Conservation (phyloP, 176 grass and related monocot genomes). For the Triticum turgidum region DNA sequence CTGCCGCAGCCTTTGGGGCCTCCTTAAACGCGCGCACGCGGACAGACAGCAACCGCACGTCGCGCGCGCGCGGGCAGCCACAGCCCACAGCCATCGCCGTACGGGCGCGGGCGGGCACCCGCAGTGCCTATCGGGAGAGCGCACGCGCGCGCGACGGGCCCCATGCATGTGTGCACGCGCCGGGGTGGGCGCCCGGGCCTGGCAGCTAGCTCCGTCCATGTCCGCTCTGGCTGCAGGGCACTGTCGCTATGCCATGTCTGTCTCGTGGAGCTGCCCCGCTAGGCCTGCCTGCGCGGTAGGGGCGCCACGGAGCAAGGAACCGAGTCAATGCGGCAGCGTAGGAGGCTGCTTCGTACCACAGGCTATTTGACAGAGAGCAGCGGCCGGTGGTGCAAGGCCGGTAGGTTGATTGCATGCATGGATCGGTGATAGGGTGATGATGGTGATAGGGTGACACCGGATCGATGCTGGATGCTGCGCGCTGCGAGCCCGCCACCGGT, state of each 20-base stretch:
- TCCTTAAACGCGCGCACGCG: slow-evolving; percentile 1
- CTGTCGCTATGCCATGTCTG: slow-evolving; percentile 16
- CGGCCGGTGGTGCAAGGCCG: slow-evolving; percentile 15
- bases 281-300: not conserved
- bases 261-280: not conserved
- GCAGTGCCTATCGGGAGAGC: not conserved
- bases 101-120: not conserved
- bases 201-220: not conserved
- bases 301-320: slow-evolving; percentile 8
- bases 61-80: too few relatives aligned
- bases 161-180: slow-evolving; percentile 28
- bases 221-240: slow-evolving; percentile 7
- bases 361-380: not conserved
- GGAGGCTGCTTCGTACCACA: not conserved
- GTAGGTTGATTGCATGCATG: slow-evolving; percentile 21
- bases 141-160: slow-evolving; percentile 19
- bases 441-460: not conserved
- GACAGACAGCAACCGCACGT: not conserved
- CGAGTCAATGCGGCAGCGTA: slow-evolving; percentile 39
- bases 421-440: not conserved
- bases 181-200: slow-evolving; percentile 5
- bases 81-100: not conserved
- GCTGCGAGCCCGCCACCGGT: not conserved
- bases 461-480: slow-evolving; percentile 3
- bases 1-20: slow-evolving; percentile 13